Conservation (phyloP, 305 asterid species). For the Stenogyne calaminthoides region DNA sequence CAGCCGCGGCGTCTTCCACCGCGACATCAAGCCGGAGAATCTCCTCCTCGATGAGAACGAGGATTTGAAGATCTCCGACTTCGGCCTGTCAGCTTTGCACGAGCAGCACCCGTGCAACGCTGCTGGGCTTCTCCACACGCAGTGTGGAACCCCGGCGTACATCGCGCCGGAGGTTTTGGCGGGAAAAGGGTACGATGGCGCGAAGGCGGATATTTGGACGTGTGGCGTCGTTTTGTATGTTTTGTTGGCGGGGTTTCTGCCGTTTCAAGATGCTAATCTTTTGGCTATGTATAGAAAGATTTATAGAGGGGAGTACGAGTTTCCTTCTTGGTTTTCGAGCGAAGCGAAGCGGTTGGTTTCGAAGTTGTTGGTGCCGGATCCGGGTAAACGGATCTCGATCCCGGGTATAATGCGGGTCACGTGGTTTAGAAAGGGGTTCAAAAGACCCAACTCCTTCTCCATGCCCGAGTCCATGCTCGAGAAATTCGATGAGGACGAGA, state of each 20-base stretch:
- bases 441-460: constrained; percentile 35
- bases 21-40: constrained; percentile 60
- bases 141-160: constrained; percentile 65
- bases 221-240: constrained; percentile 61
- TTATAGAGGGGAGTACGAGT: constrained; percentile 40
- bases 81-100: constrained; percentile 52
- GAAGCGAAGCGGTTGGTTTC: constrained; percentile 47
- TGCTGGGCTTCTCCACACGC: constrained; percentile 55
- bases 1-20: constrained; percentile 59
- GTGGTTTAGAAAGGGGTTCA: constrained; percentile 54
- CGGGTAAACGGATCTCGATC: constrained; percentile 45
- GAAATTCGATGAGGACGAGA: constrained; percentile 42
- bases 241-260: constrained; percentile 50
- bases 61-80: constrained; percentile 54
- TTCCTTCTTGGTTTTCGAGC: constrained; percentile 52
- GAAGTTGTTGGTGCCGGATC: constrained; percentile 41
- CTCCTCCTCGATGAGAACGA: constrained; percentile 59
- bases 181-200: constrained; percentile 50
- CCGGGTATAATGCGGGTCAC: constrained; percentile 44
- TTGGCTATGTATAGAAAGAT: constrained; percentile 42
- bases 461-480: constrained; percentile 41
- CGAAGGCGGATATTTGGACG: constrained; percentile 54
- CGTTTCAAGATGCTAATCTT: constrained; percentile 49
- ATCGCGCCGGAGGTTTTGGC: constrained; percentile 51
- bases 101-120: constrained; percentile 32